phyloP scores from a whole-genome alignment of 108 stramenopile species.

The Fistulifera pelliculosa region DNA sequence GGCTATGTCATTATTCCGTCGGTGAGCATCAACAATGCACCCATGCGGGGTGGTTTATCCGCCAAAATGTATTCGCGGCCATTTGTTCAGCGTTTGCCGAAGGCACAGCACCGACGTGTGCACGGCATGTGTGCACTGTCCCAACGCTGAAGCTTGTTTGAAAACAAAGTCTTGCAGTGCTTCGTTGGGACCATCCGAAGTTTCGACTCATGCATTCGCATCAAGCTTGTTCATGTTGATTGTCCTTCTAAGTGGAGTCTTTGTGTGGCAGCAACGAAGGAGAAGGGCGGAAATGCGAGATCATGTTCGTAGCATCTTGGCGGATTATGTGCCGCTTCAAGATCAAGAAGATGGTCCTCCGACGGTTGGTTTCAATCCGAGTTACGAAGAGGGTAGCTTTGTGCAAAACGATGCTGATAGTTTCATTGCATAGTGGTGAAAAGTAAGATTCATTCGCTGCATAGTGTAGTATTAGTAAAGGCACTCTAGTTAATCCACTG shows the following conservation, averaged over 20 bases:
- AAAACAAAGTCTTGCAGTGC: conserved; percentile 31
- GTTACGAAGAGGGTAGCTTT: too few relatives aligned
- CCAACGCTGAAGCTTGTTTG: conserved; percentile 31
- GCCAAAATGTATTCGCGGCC: conserved; percentile 58
- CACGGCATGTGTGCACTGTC: conserved; percentile 34
- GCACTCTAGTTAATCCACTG: too few relatives aligned
- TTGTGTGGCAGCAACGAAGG: conserved; percentile 64
- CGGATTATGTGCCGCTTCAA: conserved; percentile 91
- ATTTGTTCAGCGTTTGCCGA: conserved; percentile 65
- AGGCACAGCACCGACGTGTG: conserved; percentile 69
- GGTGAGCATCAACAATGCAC: conserved; percentile 78
- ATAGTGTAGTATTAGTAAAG: too few relatives aligned
- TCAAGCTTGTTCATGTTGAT: conserved; percentile 32
- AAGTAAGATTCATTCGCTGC: too few relatives aligned
- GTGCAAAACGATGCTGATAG: too few relatives aligned
- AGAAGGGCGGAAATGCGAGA: conserved; percentile 80
- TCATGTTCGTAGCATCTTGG: conserved; percentile 81
- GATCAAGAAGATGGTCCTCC: too few relatives aligned
- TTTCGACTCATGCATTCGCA: conserved; percentile 19
- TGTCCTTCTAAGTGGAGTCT: conserved; percentile 36
- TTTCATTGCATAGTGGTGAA: too few relatives aligned
- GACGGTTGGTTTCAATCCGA: too few relatives aligned
- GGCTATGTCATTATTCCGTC: conserved; percentile 78
- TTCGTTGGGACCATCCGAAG: not conserved
- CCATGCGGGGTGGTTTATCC: conserved; percentile 72